Evolutionary conservation across 441 rosid species (phyloP), one percentile per base, ranked within the genome.

Genomic region (Syzygium syzygioides): DNA sequence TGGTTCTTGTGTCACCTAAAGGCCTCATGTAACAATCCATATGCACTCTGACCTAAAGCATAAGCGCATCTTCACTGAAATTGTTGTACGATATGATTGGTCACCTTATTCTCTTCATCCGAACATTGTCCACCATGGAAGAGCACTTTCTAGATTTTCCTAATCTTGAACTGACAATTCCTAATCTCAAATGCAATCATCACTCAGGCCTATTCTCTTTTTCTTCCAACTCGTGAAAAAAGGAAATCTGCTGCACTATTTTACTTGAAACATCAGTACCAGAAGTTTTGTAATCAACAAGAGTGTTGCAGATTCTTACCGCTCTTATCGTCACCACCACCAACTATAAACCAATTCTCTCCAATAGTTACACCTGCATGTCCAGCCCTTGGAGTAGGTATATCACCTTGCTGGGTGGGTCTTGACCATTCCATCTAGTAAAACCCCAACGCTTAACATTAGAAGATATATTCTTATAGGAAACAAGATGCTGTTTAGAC

Each of bases 261-360:
- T 76, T 76, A 76, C n/a, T 76, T 12, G 5, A 14, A 41, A 37
- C 28, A 71, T 10, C 83, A 41, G n/a, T 23, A 76, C 52, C 52
- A 37, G 83, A 76, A 23, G n/a, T 76, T 26, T 5, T 3, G 13
- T 37, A 76, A 76, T 76, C n/a, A 76, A 76, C 19, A 88, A 52
- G 79, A 87, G 87, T 85, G 80, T 90, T 59, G 88, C 91, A 89
- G 79, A 86, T 89, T 88, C 90, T 57, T 94, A 98, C 99, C 99
- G 89, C 98, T 95, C 92, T 95, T 96, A 94, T 97, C 97, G 94
- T 98, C 97, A 59, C 99, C 99, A 66, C 99, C 99, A 76, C 99
- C 99, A 92, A 96, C 98, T 88, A 98, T 96, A 91, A 97, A 97
- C 99, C 99, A 98, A 91, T 96, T 98, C 91, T 98, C 99, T 55